phyloP scores from a whole-genome alignment of 495 filamentous ascomycete species.

The Penicillium bialowiezense region DNA sequence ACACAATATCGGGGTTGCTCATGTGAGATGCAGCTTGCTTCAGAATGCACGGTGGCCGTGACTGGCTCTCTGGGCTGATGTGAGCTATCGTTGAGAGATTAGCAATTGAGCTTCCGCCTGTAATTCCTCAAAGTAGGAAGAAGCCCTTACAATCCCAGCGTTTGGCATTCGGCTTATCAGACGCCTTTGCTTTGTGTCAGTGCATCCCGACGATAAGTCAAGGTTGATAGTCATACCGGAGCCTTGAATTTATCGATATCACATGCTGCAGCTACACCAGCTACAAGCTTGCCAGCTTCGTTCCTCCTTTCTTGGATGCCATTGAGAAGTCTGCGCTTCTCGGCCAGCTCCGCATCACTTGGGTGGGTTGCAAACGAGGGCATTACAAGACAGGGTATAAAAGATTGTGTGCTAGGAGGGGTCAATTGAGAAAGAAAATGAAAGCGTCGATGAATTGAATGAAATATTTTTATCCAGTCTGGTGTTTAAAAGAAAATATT shows the following conservation, averaged over 20 bases:
- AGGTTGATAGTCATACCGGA: neutral
- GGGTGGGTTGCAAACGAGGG: neutral
- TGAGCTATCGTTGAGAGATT: neutral
- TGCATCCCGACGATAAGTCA: neutral
- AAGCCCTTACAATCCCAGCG: neutral
- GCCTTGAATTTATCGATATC: neutral
- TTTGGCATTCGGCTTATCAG: neutral
- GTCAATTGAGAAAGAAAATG: neutral
- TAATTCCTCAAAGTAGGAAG: neutral
- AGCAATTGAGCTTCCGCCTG: neutral
- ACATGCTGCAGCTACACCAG: conserved; percentile 2
- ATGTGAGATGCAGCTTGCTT: neutral
- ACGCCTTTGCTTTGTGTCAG: neutral
- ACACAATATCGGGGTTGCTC: conserved; percentile 2
- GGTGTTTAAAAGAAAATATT: neutral
- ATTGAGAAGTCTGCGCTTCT: neutral
- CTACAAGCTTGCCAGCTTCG: neutral
- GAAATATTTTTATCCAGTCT: neutral
- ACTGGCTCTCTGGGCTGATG: neutral
- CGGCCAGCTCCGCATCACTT: neutral
- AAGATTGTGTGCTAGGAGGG: too few relatives aligned
- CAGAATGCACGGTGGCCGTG: neutral
- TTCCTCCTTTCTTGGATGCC: neutral
- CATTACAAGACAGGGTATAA: neutral
- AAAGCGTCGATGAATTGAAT: neutral